Percentiles rank a stretch among this genome's conserved stretches.
Conservation (phyloP, 129 eudicot genomes). For the Deinandra increscens region DNA sequence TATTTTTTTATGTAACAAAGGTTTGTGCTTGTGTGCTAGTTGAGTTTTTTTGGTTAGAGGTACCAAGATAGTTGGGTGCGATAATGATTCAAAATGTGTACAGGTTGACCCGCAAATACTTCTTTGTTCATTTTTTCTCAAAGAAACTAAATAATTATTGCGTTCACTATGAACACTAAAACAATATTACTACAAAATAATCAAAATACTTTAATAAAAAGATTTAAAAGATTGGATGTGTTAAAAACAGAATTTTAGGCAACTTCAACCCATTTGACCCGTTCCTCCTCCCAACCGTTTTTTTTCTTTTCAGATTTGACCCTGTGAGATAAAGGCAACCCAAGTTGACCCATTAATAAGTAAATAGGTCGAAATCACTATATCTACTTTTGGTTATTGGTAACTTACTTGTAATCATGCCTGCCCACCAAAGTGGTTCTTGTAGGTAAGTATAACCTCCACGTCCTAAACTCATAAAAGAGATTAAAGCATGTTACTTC, state of each 20-base stretch:
- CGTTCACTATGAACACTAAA: not conserved
- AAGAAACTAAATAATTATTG: not conserved
- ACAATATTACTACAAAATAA: not conserved
- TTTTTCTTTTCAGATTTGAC: not conserved
- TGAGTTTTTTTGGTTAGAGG: not conserved
- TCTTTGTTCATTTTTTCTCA: not conserved
- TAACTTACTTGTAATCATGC: conserved; percentile 73
- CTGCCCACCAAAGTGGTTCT: conserved; percentile 95
- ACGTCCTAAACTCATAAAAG: conserved; percentile 35
- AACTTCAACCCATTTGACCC: not conserved
- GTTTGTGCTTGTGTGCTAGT: not conserved
- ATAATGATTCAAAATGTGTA: not conserved
- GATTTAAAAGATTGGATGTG: not conserved
- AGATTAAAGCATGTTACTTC: not conserved
- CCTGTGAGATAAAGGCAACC: not conserved
- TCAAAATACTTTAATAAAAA: not conserved
- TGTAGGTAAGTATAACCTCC: conserved; percentile 78
- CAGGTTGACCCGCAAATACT: not conserved
- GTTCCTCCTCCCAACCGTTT: not conserved
- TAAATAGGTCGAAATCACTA: not conserved
- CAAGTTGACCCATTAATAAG: not conserved
- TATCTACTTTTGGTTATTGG: not conserved
- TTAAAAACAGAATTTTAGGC: not conserved
- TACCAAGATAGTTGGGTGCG: not conserved
- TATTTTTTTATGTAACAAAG: not conserved